These are phyloP conservation scores for Sphaerostilbella broomeana DNA, from an alignment of 2,329 filamentous ascomycete species.

Conservation along the genomic window DNA sequence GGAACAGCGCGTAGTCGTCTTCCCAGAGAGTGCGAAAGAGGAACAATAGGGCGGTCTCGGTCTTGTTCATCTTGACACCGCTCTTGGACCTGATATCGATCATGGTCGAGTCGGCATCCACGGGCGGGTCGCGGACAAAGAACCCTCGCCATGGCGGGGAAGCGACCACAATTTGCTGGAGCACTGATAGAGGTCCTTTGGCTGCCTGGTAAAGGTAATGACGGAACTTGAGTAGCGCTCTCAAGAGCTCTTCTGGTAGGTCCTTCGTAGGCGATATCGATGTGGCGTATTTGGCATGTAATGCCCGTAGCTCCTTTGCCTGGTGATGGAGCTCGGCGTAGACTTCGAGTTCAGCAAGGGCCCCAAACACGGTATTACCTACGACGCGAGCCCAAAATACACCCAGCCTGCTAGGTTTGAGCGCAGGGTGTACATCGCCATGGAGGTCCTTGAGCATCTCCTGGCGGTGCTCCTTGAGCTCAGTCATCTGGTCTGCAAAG, in stretches of 20 bases:
- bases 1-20: slow-evolving; percentile 23
- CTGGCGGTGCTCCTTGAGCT: slow-evolving; percentile 40
- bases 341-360: slow-evolving; percentile 29
- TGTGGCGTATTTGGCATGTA: slow-evolving; percentile 28
- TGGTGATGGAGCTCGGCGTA: slow-evolving; percentile 34
- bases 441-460: slow-evolving; percentile 36
- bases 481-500: slow-evolving; percentile 39
- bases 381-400: slow-evolving; percentile 36
- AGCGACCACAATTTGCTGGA: too few relatives aligned
- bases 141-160: slow-evolving; percentile 18
- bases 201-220: slow-evolving; percentile 27
- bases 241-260: slow-evolving; percentile 29
- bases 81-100: too few relatives aligned
- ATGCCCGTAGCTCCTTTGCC: slow-evolving; percentile 17
- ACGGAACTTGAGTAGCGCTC: slow-evolving; percentile 34
- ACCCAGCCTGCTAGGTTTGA: slow-evolving; percentile 12
- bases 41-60: slow-evolving; percentile 27
- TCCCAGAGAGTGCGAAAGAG: slow-evolving; percentile 34
- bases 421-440: slow-evolving; percentile 24
- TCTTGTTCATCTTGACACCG: slow-evolving; percentile 16
- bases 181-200: too few relatives aligned
- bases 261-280: slow-evolving; percentile 24
- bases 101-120: too few relatives aligned
- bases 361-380: slow-evolving; percentile 24
- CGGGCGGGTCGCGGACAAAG: too few relatives aligned